Percentiles rank a stretch among this genome's conserved stretches.
phyloP scores from a whole-genome alignment of 2,329 filamentous ascomycete species.

The Seiridium cupressi region DNA sequence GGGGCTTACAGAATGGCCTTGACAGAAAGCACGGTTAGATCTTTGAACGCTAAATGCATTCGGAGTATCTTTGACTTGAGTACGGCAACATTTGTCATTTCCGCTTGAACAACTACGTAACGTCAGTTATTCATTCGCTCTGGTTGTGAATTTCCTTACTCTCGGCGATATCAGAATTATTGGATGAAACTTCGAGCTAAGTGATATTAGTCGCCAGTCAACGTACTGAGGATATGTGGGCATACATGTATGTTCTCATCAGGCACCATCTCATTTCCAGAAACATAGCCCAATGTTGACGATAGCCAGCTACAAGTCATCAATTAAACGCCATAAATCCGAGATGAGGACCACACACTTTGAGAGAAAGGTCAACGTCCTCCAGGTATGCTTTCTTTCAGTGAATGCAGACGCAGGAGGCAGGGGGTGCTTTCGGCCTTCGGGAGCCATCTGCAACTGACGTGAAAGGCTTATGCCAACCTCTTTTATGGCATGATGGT shows the following conservation, averaged over 20 bases:
- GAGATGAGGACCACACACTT: slow-evolving; percentile 12
- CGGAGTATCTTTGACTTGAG: slow-evolving; percentile 28
- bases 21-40: slow-evolving; percentile 22
- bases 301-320: slow-evolving; percentile 24
- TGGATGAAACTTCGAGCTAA: not conserved
- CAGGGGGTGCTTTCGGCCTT: not conserved
- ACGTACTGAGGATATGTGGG: slow-evolving; percentile 3
- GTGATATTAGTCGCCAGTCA: not conserved
- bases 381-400: slow-evolving; percentile 22
- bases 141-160: not conserved
- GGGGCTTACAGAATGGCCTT: slow-evolving; percentile 25
- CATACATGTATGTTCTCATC: slow-evolving; percentile 14
- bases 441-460: slow-evolving; percentile 9
- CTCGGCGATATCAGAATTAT: not conserved
- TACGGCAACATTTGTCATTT: slow-evolving; percentile 26
- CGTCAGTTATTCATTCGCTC: not conserved
- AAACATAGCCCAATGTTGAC: slow-evolving; percentile 26
- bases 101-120: slow-evolving; percentile 24
- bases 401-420: not conserved
- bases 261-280: slow-evolving; percentile 21
- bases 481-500: slow-evolving; percentile 14
- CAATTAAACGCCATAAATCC: not conserved
- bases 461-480: slow-evolving; percentile 17
- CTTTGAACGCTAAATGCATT: slow-evolving; percentile 24
- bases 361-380: slow-evolving; percentile 27